Base-by-base conservation (phyloP, 768 basidiomycete genomes). In the Rhizopogon vesiculosus region DNA sequence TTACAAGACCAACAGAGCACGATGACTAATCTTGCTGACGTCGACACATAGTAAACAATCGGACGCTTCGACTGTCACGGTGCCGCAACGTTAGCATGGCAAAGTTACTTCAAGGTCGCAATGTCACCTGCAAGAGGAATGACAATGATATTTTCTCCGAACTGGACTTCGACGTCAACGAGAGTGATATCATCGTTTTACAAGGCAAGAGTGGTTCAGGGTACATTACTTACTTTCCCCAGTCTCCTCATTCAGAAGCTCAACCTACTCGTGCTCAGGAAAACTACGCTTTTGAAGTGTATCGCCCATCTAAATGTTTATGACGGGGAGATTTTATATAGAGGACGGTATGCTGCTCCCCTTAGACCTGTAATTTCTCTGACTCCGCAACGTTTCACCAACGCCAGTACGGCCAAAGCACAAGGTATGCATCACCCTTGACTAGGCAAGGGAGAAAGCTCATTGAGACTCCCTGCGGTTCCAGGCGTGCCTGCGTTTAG, bases 251-350 rank as follows among this genome's bases (percentile, higher is more conserved):
- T 31, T 40, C 13, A 4, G n/a, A 40, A 16, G 52, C 13, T 19
- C 18, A 19, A 29, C 39, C 44, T 40, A 16, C 31, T 44, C 18
- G 13, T 33, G 10, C 7, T 45, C 44, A 76, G 76, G 50, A 89
- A 88, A 67, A 84, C 86, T 1, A 93, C 92, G 0, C 71, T 96
- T 51, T 69, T 95, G 44, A 95, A 93, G 69, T 93, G 89, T 63
- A 76, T 95, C 22, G 84, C 91, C 29, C 87, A 94, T 70, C 74
- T 95, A 35, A 83, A 83, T 55, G 67, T 89, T 5, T 89, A 91
- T 64, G 72, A 77, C 7, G 87, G 93, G 2, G 74, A 81, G 44
- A 76, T 91, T 29, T 59, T 80, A 13, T 85, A 86, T 63, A 74
- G 77, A 64, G 91, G 87, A 69, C 82, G 79, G 91, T 89, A 59